Conservation (phyloP, 2,329 filamentous ascomycete genomes). For the Alternaria sp. region DNA sequence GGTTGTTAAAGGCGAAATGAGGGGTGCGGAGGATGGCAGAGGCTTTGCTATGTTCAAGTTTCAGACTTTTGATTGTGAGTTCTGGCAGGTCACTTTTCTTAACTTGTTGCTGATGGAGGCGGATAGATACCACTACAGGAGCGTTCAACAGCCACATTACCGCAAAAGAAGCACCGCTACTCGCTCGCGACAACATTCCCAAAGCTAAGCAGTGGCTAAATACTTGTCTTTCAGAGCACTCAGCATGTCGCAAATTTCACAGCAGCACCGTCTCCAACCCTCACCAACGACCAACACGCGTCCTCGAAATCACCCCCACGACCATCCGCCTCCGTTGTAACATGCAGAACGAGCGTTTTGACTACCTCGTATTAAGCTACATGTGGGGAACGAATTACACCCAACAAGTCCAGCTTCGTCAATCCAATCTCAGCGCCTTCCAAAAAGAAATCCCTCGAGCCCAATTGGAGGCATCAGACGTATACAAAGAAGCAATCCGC, state of each 20-base stretch:
- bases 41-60: background rate
- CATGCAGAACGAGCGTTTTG: background rate
- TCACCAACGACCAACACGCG: constrained; percentile 6
- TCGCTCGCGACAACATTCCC: constrained; percentile 4
- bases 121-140: background rate
- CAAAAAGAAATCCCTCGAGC: background rate
- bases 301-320: background rate
- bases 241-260: constrained; percentile 8
- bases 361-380: constrained; percentile 16
- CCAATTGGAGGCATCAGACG: constrained; percentile 2
- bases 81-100: background rate
- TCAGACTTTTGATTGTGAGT: background rate
- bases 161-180: background rate
- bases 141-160: constrained; percentile 6
- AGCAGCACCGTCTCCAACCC: background rate
- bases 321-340: constrained; percentile 4
- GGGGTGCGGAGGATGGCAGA: background rate
- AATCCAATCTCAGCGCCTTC: background rate
- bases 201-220: constrained; percentile 10
- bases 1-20: background rate
- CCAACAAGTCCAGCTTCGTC: background rate
- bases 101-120: background rate
- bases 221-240: constrained; percentile 2
- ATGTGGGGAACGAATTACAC: constrained; percentile 9
- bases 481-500: constrained; percentile 22